These are phyloP conservation scores for Penicillium bovifimosum DNA, from an alignment of 495 filamentous ascomycete species.

Conservation along the genomic window DNA sequence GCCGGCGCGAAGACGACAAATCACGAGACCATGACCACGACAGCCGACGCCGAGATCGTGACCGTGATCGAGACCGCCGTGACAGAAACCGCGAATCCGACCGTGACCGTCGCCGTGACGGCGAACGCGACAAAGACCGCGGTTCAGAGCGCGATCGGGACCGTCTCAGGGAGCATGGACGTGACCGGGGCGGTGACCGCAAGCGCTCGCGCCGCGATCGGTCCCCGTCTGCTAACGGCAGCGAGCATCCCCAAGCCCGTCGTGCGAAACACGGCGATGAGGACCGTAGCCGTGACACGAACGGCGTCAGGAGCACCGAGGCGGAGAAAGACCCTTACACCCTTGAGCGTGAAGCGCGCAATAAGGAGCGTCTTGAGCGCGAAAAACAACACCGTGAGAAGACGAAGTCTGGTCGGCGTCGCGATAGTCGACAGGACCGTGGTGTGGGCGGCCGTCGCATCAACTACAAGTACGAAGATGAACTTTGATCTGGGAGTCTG, in stretches of 20 bases:
- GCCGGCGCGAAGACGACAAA: conserved; percentile 37
- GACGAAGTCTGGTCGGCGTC: conserved; percentile 41
- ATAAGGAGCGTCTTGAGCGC: conserved; percentile 69
- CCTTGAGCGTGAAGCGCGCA: conserved; percentile 68
- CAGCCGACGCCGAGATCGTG: conserved; percentile 25
- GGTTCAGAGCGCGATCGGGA: conserved; percentile 32
- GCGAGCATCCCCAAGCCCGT: conserved; percentile 38
- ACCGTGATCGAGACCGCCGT: conserved; percentile 21
- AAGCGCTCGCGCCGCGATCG: conserved; percentile 53
- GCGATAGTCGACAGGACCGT: conserved; percentile 49
- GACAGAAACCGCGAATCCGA: conserved; percentile 27
- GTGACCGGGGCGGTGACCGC: conserved; percentile 47
- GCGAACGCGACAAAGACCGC: conserved; percentile 32
- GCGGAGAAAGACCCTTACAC: conserved; percentile 63
- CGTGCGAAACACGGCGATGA: conserved; percentile 36
- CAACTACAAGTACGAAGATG: conserved; percentile 58
- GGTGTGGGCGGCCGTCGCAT: conserved; percentile 46
- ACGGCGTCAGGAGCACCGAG: conserved; percentile 16
- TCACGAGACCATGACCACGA: conserved; percentile 21
- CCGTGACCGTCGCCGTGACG: conserved; percentile 28
- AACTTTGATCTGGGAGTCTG: conserved; percentile 19
- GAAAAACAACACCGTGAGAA: conserved; percentile 68
- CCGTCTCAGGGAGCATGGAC: conserved; percentile 35
- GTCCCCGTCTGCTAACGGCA: conserved; percentile 35
- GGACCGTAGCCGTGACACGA: conserved; percentile 17